Evolutionary conservation across 768 basidiomycete species (phyloP).

Genomic region (Amanita jacksonii): DNA sequence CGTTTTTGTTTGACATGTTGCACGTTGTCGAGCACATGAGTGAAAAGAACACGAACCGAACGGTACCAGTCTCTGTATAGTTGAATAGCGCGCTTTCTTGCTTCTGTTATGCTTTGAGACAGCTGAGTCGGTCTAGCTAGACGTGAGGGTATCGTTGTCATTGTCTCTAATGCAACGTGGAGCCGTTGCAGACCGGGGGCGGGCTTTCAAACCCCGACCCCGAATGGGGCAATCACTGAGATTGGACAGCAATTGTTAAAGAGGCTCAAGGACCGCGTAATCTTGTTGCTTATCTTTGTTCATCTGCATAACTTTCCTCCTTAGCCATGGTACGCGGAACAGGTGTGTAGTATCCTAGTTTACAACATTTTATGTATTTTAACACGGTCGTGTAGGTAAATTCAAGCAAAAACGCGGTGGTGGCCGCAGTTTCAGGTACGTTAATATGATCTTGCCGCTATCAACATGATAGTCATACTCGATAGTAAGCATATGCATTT

Average conservation of each 20-base stretch:
- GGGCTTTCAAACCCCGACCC: slow-evolving; percentile 18
- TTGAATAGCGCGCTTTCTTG: slow-evolving; percentile 57
- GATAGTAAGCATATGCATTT: slow-evolving; percentile 52
- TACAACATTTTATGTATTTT: not conserved
- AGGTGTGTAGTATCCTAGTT: slow-evolving; percentile 21
- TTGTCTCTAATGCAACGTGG: slow-evolving; percentile 10
- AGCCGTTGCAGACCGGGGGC: not conserved
- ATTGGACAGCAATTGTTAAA: not conserved
- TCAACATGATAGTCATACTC: slow-evolving; percentile 5
- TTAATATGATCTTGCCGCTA: slow-evolving; percentile 9
- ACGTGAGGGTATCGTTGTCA: slow-evolving; percentile 80
- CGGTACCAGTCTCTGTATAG: slow-evolving; percentile 95
- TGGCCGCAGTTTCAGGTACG: slow-evolving; percentile 74
- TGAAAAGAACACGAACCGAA: slow-evolving; percentile 44
- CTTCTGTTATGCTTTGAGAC: slow-evolving; percentile 49
- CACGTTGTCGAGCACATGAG: not conserved
- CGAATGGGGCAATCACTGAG: slow-evolving; percentile 1
- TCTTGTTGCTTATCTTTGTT: slow-evolving; percentile 9
- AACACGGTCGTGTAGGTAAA: slow-evolving; percentile 39
- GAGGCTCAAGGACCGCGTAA: slow-evolving; percentile 6
- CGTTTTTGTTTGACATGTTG: not conserved
- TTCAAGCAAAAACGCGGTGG: slow-evolving; percentile 86
- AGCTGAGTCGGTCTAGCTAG: slow-evolving; percentile 62
- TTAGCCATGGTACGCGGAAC: slow-evolving; percentile 39
- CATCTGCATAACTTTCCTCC: slow-evolving; percentile 1